A percentile compares a stretch with the other conserved stretches of the same genome.
These are phyloP conservation scores for Cucumis cinereus DNA, from an alignment of 306 rosid genomes.

Conservation along the genomic window DNA sequence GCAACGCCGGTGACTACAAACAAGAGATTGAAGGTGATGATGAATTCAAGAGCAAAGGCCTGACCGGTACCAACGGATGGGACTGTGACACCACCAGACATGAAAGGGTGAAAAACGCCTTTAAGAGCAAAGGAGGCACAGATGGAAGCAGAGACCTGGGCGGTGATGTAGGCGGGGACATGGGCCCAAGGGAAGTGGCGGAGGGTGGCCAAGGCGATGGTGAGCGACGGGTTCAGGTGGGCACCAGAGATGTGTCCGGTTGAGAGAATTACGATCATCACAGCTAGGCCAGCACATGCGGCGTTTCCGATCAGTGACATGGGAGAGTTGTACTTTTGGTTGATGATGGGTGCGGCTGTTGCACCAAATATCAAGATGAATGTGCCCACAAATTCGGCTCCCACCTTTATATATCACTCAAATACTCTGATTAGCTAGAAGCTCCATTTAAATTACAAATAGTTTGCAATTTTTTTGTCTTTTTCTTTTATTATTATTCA, in stretches of 20 bases:
- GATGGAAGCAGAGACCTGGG: slow-evolving; percentile 26
- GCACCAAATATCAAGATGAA: slow-evolving; percentile 38
- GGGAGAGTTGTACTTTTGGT: slow-evolving; percentile 20
- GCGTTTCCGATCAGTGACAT: slow-evolving; percentile 25
- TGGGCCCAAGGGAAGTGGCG: slow-evolving; percentile 21
- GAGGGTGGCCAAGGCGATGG: slow-evolving; percentile 32
- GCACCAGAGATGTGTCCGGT: slow-evolving; percentile 46
- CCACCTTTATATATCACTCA: slow-evolving; percentile 7
- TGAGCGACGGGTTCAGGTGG: slow-evolving; percentile 49
- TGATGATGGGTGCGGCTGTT: slow-evolving; percentile 24
- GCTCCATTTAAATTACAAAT: not conserved
- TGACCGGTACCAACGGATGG: slow-evolving; percentile 28
- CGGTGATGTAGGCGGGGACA: slow-evolving; percentile 30
- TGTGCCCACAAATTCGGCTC: slow-evolving; percentile 44
- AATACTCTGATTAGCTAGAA: not conserved
- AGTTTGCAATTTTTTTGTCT: no score
- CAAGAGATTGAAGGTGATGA: slow-evolving; percentile 38
- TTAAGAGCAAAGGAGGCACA: slow-evolving; percentile 24
- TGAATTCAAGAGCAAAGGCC: slow-evolving; percentile 39
- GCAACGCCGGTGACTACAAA: slow-evolving; percentile 29
- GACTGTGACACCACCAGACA: slow-evolving; percentile 33
- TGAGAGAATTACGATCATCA: slow-evolving; percentile 24
- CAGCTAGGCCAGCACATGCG: slow-evolving; percentile 27
- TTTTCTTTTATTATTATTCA: no score
- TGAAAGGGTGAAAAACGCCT: slow-evolving; percentile 18